Evolutionary conservation across 805 yeast species (phyloP).

Genomic region (Metschnikowia shivogae): DNA sequence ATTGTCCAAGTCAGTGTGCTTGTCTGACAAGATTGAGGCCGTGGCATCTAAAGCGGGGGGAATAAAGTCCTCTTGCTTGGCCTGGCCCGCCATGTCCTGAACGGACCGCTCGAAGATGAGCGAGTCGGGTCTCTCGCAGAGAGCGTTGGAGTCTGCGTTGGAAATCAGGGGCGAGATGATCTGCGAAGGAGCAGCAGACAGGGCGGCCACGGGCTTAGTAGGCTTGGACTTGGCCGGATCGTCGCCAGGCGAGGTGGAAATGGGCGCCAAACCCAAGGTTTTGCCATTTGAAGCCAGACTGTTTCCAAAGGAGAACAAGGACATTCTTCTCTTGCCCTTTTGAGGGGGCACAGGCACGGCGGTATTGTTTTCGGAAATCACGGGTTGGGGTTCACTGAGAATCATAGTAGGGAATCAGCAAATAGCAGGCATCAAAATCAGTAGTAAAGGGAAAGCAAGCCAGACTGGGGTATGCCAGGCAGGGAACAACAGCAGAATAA

Average conservation of each 20-base stretch:
- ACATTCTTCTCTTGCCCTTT: constrained; percentile 20
- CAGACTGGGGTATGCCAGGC: neutral
- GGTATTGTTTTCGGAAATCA: neutral
- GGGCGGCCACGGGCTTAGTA: neutral
- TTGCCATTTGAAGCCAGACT: constrained; percentile 8
- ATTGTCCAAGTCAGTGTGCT: constrained; percentile 57
- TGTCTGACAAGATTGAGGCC: constrained; percentile 59
- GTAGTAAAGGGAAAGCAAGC: neutral
- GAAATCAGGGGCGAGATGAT: constrained; percentile 14
- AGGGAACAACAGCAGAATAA: neutral
- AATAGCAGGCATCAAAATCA: neutral
- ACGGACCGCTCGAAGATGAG: constrained; percentile 41
- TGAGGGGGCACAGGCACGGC: constrained; percentile 2
- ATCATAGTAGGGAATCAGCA: neutral
- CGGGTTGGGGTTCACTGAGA: constrained; percentile 2
- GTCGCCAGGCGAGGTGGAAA: constrained; percentile 13
- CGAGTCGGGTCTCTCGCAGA: constrained; percentile 20
- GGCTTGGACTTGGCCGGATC: neutral
- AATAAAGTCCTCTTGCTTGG: constrained; percentile 58
- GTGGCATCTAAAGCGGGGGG: constrained; percentile 81
- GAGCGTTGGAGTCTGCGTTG: constrained; percentile 12
- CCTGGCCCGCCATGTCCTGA: constrained; percentile 29
- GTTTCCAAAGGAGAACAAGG: constrained; percentile 23
- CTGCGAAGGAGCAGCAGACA: constrained; percentile 6
- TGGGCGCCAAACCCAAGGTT: constrained; percentile 11